Evolutionary conservation across 2,329 filamentous ascomycete genomes (phyloP), one percentile per base, ranked within the genome.

Genomic region (Cyphellophora attinorum): DNA sequence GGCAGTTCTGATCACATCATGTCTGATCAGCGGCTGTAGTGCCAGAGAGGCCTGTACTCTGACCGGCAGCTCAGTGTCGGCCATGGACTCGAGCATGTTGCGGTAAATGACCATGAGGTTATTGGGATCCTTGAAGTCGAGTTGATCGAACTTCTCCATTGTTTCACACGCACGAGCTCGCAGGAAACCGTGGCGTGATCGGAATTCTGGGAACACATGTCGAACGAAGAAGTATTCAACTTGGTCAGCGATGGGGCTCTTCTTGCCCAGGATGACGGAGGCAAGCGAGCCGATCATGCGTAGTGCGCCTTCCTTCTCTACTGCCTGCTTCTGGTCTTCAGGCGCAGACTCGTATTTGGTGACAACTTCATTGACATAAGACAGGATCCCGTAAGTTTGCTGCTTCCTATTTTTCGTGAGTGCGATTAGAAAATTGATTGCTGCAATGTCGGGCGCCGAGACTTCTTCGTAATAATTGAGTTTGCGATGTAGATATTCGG

Each of bases 221-320:
- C 89, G 83, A 34, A 96, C 89, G 48, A 98, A 82, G 70, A 98
- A 98, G 60, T 94, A 95, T 60, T 98, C 91, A 38, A 96, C 88
- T 60, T 96, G 86, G 54, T 94, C 83, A 21, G 89, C 91, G 47
- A 98, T 95, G 1, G 91, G 91, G 54, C 88, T 95, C 72, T 96
- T 96, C 72, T 96, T 98, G 49, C 86, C 85, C 21, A 98, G 70
- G 31, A 98, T 93, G 34, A 98, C 89, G 19, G 85, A 84, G 0
- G 91, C 85, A 30, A 98, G 67, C 1, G 89, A 95, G 16, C 88
- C 91, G 53, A 98, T 96, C 85, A 98, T 96, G 42, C 91, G 76
- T 53, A 98, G 62, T 31, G 91, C 91, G 52, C 91, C 91, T 60
- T 98, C 91, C 68, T 98, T 98, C 56, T 91, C 85, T 34, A 93